Percentiles rank a stretch among this genome's conserved stretches.
phyloP scores from a whole-genome alignment of 2,329 filamentous ascomycete genomes.

The Ploettnerulaceae sp. region DNA sequence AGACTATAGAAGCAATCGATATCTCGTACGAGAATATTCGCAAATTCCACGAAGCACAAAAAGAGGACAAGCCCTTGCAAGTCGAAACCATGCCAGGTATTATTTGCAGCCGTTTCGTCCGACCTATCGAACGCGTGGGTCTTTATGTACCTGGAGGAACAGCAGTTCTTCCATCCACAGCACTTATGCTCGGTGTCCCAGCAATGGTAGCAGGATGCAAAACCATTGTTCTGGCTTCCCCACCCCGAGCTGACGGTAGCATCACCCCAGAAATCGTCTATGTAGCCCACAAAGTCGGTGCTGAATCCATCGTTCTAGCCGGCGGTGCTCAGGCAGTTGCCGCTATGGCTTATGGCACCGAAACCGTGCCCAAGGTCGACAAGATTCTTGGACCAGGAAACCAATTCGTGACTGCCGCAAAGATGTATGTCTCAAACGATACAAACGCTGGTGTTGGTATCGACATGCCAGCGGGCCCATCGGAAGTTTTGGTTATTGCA shows the following conservation, averaged over 20 bases:
- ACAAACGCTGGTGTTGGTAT: slow-evolving; percentile 93
- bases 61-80: slow-evolving; percentile 71
- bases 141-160: slow-evolving; percentile 95
- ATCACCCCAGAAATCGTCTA: slow-evolving; percentile 97
- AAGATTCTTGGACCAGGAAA: slow-evolving; percentile 98
- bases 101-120: slow-evolving; percentile 84
- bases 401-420: slow-evolving; percentile 96
- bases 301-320: slow-evolving; percentile 91
- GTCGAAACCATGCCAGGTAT: slow-evolving; percentile 99
- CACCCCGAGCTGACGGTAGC: slow-evolving; percentile 81
- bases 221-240: slow-evolving; percentile 89
- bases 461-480: slow-evolving; percentile 96
- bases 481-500: slow-evolving; percentile 93
- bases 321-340: slow-evolving; percentile 94
- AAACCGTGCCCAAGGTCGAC: slow-evolving; percentile 92
- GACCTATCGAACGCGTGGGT: slow-evolving; percentile 93
- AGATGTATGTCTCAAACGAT: slow-evolving; percentile 98
- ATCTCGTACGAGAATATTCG: slow-evolving; percentile 89
- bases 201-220: slow-evolving; percentile 96
- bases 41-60: slow-evolving; percentile 89
- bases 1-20: slow-evolving; percentile 91
- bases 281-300: slow-evolving; percentile 92
- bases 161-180: slow-evolving; percentile 92
- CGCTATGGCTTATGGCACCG: slow-evolving; percentile 94
- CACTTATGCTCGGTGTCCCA: slow-evolving; percentile 95